Base-by-base conservation (phyloP, 2,329 filamentous ascomycete species). In the Penicillium sclerotiorum region DNA sequence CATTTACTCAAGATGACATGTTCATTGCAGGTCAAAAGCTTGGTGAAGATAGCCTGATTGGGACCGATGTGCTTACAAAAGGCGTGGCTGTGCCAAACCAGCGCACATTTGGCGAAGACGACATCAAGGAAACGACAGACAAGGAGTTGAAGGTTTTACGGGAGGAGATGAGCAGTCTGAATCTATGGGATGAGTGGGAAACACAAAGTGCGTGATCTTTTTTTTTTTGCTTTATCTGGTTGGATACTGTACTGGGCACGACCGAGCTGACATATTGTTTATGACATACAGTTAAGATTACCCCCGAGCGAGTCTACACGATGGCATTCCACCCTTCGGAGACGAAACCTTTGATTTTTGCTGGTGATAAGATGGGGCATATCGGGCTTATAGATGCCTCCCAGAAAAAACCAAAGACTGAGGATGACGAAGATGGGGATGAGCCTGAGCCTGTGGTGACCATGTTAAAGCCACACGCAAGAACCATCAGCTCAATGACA, bases 311-410 rank as follows among this genome's bases (percentile, higher is more conserved):
- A 45, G 82, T 95, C 12, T 99, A 97, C 65, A 81, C 89, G 0
- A 84, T 97, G 61, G 85, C 87, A 0, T 93, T 99, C 60, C 94
- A 99, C 62, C 94, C 94, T 0, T 92, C 86, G 0, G 79, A 85
- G 50, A 85, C 92, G 2, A 97, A 97, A 63, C 85, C 92, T 0
- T 77, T 99, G 2, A 81, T 97, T 1, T 95, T 99, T 66, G 93
- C 93, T 0, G 93, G 93, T 9, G 94, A 99, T 64, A 99, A 99
- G 68, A 81, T 95, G 57, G 93, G 94, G 1, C 89, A 90, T 20
- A 79, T 97, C 50, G 94, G 94, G 0, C 83, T 99, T 1, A 93
- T 96, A 47, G 93, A 99, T 65, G 91, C 87, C 1, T 66, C 2
- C 64, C 80, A 39, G 67, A 76, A 57, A 69, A 77, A 58, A 73